These are phyloP conservation scores for Westerdykella ornata DNA, from an alignment of 2,329 filamentous ascomycete genomes.

Conservation along the genomic window DNA sequence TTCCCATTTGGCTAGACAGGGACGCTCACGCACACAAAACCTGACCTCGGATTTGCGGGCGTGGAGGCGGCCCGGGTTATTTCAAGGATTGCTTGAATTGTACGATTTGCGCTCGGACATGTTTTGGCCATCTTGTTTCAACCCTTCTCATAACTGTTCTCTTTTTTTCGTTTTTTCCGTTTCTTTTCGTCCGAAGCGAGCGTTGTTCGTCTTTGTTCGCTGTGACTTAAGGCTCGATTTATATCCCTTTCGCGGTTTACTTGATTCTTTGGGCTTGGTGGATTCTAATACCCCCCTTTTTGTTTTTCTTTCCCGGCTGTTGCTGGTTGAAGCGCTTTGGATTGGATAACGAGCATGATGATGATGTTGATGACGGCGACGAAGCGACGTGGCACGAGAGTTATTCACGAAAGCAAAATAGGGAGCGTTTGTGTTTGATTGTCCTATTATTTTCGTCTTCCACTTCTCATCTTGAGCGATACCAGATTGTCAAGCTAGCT, in stretches of 20 bases:
- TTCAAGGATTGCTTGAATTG: no score
- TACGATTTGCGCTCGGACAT: no score
- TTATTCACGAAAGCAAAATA: background rate
- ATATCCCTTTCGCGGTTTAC: background rate
- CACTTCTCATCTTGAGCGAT: background rate
- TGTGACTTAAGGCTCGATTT: background rate
- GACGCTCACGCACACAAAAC: constrained; percentile 32
- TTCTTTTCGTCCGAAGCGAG: background rate
- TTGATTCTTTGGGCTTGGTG: constrained; percentile 1
- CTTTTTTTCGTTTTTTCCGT: background rate
- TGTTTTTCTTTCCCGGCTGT: background rate
- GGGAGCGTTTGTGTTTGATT: background rate
- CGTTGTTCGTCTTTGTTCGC: background rate
- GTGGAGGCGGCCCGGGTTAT: constrained; percentile 10
- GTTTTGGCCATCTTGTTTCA: background rate
- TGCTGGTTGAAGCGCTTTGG: background rate
- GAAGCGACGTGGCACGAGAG: background rate
- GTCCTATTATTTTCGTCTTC: background rate
- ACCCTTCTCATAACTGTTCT: background rate
- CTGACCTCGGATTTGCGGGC: constrained; percentile 15
- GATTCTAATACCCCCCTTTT: background rate
- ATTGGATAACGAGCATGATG: background rate
- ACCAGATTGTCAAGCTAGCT: background rate
- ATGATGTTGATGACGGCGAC: background rate
- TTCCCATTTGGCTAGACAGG: constrained; percentile 30